Conservation (phyloP, 805 yeast species). For the Gaillardinia entomophila region DNA sequence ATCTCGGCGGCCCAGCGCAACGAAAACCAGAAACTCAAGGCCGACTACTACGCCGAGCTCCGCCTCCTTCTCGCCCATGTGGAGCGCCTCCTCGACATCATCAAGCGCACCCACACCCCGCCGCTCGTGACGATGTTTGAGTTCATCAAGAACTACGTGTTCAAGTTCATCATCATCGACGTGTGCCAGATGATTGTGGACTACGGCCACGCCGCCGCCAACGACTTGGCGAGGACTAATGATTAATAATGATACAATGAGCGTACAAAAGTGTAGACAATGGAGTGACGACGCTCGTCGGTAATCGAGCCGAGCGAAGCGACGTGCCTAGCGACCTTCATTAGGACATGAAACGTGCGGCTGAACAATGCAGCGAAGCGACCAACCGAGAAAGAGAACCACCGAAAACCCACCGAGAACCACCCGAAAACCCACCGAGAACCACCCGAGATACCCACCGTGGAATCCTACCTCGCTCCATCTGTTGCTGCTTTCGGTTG, state of each 20-base stretch:
- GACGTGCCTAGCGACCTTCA: too few species aligned
- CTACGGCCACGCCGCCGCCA: conserved; percentile 16
- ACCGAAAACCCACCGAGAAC: too few species aligned
- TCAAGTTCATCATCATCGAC: conserved; percentile 34
- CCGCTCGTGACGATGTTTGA: conserved; percentile 25
- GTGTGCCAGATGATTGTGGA: conserved; percentile 27
- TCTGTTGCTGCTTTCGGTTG: too few species aligned
- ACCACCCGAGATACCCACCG: too few species aligned
- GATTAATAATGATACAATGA: not conserved
- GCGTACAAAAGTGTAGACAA: too few species aligned
- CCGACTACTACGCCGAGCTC: conserved; percentile 29
- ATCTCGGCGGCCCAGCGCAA: conserved; percentile 15
- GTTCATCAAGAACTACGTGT: conserved; percentile 26
- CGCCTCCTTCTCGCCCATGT: conserved; percentile 11
- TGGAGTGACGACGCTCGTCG: too few species aligned
- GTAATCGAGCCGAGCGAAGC: too few species aligned
- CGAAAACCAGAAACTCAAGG: conserved; percentile 27
- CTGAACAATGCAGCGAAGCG: too few species aligned
- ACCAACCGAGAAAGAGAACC: too few species aligned
- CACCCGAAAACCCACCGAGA: too few species aligned
- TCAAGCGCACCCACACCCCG: conserved; percentile 7
- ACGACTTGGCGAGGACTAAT: not conserved
- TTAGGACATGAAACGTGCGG: too few species aligned
- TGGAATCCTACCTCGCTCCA: too few species aligned
- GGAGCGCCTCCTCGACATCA: conserved; percentile 2